These are phyloP conservation scores for Sonneratia alba DNA, from an alignment of 345 rosid genomes.

Conservation along the genomic window DNA sequence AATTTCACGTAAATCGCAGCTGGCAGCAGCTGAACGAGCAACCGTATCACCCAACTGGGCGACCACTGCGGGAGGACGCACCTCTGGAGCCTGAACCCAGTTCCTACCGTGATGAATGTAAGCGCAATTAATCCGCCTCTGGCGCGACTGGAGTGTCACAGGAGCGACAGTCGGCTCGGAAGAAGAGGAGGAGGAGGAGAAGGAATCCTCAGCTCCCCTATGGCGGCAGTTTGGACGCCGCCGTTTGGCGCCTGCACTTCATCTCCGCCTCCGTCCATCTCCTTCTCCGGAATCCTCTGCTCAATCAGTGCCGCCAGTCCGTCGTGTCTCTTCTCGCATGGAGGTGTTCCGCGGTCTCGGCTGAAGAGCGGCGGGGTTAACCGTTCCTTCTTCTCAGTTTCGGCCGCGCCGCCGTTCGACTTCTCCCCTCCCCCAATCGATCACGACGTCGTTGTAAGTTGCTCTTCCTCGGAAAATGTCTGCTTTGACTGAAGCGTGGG, in stretches of 20 bases:
- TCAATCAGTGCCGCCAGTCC: neutral
- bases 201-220: neutral
- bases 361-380: neutral
- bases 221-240: constrained; percentile 5
- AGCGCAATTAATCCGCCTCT: too few species aligned
- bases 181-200: neutral
- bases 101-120: too few species aligned
- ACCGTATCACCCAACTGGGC: too few species aligned
- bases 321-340: neutral
- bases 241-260: neutral
- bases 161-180: too few species aligned
- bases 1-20: too few species aligned
- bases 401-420: constrained; percentile 51
- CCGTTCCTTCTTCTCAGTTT: constrained; percentile 15
- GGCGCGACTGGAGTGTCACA: too few species aligned
- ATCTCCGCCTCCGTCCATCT: constrained; percentile 1
- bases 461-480: neutral
- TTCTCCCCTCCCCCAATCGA: constrained; percentile 85
- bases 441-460: constrained; percentile 57
- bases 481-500: neutral
- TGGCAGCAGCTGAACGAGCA: too few species aligned
- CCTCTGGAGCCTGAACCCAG: too few species aligned
- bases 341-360: constrained; percentile 2
- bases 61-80: too few species aligned
- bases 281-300: neutral